phyloP scores from a whole-genome alignment of 108 stramenopile genomes.

The Pseudonitzschia multistriata region DNA sequence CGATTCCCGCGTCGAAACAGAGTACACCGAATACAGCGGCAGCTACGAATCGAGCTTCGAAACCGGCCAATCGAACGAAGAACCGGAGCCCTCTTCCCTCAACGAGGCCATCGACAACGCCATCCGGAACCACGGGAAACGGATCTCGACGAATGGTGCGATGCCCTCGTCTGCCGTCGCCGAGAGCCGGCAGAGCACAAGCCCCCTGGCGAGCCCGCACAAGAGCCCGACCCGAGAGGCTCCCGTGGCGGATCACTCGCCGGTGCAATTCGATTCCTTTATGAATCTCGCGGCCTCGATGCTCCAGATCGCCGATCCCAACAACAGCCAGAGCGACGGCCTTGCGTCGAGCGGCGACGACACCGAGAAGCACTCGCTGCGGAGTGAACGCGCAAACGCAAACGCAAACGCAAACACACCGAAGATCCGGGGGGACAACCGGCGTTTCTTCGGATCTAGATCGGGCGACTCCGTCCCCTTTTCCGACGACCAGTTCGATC shows the following conservation, averaged over 20 bases:
- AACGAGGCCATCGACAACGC: constrained; percentile 3
- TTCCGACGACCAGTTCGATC: constrained; percentile 24
- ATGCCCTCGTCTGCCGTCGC: background rate
- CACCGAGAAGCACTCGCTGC: background rate
- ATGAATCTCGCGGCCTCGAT: constrained; percentile 29
- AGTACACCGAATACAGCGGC: background rate
- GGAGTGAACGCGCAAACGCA: background rate
- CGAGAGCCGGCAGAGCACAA: background rate
- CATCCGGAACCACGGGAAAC: background rate
- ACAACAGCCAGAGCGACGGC: background rate
- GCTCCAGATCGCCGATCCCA: constrained; percentile 16
- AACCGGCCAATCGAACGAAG: background rate
- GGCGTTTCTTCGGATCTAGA: background rate
- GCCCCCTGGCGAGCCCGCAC: background rate
- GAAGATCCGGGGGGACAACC: background rate
- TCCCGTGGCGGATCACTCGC: background rate
- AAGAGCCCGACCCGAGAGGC: background rate
- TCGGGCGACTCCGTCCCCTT: too few relatives aligned
- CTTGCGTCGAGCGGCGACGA: background rate
- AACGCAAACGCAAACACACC: background rate
- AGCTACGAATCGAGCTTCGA: background rate
- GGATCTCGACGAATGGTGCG: background rate
- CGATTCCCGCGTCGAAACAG: background rate
- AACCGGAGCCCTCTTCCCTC: background rate
- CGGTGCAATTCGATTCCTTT: constrained; percentile 16